Percentiles rank a stretch among this genome's conserved stretches.
phyloP scores from a whole-genome alignment of 257 asterid genomes.

The Solanum ahanhuiri region DNA sequence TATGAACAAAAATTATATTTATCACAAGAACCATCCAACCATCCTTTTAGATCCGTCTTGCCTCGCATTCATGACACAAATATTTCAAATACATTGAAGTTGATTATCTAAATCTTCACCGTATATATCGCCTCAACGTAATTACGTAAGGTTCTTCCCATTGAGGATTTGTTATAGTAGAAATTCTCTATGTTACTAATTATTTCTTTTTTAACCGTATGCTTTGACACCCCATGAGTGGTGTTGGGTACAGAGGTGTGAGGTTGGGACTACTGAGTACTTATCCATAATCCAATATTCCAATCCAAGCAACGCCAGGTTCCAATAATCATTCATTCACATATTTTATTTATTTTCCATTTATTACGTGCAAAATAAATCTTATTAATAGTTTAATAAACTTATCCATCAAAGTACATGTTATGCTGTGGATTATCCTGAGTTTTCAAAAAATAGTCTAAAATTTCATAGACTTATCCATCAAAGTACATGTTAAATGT shows the following conservation, averaged over 20 bases:
- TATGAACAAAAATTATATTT: no score
- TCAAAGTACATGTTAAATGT: background rate
- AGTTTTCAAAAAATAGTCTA: no score
- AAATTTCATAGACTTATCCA: background rate
- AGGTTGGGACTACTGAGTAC: background rate
- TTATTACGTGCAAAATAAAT: background rate
- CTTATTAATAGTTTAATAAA: no score
- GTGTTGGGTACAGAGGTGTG: background rate
- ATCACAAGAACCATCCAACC: no score
- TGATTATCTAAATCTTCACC: no score
- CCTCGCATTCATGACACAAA: no score
- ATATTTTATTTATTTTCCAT: background rate
- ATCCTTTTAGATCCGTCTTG: no score
- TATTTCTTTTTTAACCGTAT: no score
- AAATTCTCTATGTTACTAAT: no score
- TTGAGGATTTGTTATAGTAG: no score
- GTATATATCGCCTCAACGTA: rapidly evolving
- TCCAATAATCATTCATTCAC: background rate
- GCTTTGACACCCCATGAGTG: background rate
- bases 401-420: background rate
- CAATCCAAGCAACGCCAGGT: background rate
- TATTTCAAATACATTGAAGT: no score
- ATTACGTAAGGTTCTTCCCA: no score
- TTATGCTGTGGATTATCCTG: background rate
- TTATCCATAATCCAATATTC: background rate